Percentiles rank a stretch among this genome's conserved stretches.
These are phyloP conservation scores for Chaetoceros muelleri DNA, from an alignment of 108 stramenopile species.

Conservation along the genomic window DNA sequence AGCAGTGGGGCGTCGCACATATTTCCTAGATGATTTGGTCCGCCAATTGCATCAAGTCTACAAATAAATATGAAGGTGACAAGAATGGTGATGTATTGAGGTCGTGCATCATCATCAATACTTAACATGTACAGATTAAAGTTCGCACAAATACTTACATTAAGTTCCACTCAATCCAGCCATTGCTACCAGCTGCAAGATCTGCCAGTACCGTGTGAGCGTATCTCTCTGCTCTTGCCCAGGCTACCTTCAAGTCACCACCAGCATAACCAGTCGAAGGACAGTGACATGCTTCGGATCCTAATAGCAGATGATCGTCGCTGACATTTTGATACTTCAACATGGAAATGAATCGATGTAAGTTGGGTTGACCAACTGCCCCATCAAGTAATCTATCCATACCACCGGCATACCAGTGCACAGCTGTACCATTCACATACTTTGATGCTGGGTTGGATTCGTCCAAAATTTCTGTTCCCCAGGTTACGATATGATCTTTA, in stretches of 20 bases:
- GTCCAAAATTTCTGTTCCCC: conserved; percentile 47
- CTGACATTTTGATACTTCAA: conserved; percentile 21
- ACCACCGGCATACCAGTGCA: conserved; percentile 92
- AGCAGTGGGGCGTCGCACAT: conserved; percentile 83
- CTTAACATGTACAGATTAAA: background rate
- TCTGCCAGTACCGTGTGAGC: conserved; percentile 90
- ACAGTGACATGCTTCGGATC: conserved; percentile 74
- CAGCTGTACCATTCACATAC: conserved; percentile 85
- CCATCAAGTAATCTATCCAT: conserved; percentile 84
- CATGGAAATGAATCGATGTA: conserved; percentile 58
- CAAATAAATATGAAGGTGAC: conserved; percentile 3
- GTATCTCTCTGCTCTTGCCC: conserved; percentile 80
- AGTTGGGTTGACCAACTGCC: conserved; percentile 62
- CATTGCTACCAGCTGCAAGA: conserved; percentile 81
- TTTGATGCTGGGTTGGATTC: conserved; percentile 30
- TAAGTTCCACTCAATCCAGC: conserved; percentile 91
- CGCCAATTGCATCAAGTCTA: conserved; percentile 68
- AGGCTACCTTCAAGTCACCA: conserved; percentile 59
- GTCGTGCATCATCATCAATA: background rate
- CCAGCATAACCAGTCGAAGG: conserved; percentile 73
- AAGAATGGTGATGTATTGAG: too few species aligned
- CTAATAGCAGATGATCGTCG: conserved; percentile 40
- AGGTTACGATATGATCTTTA: conserved; percentile 83
- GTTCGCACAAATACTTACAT: conserved; percentile 24
- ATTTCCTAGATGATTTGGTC: conserved; percentile 90